A percentile compares a stretch with the other conserved stretches of the same genome.
Evolutionary conservation across 73 alveolate genomes (phyloP).

Genomic region (Durusdinium trenchii): DNA sequence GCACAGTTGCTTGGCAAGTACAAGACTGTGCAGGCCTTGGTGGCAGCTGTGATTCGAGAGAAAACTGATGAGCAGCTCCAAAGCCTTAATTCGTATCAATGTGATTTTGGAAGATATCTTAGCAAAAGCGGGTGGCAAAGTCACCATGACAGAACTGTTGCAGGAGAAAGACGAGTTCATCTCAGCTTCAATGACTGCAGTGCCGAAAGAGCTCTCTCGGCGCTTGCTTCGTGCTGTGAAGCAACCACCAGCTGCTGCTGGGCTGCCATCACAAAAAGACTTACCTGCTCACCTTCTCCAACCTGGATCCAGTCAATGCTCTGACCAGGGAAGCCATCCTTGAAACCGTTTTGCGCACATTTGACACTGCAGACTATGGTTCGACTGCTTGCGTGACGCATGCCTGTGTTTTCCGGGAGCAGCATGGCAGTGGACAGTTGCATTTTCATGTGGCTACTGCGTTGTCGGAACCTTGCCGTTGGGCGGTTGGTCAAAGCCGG

Average conservation of each 20-base stretch:
- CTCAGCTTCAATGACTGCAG: neutral
- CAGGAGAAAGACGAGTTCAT: neutral
- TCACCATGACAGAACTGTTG: neutral
- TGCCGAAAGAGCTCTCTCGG: conserved; percentile 13
- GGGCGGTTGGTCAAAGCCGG: conserved; percentile 28
- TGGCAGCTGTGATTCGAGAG: conserved; percentile 10
- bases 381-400: neutral
- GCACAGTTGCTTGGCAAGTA: conserved; percentile 30
- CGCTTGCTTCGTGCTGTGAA: conserved; percentile 18
- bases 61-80: neutral
- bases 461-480: conserved; percentile 8
- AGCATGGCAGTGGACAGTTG: conserved; percentile 31
- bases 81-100: neutral
- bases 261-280: conserved; percentile 10
- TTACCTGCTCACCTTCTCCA: conserved; percentile 38
- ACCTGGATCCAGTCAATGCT: conserved; percentile 7
- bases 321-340: conserved; percentile 8
- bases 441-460: conserved; percentile 6
- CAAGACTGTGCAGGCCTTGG: conserved; percentile 9
- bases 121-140: conserved; percentile 7
- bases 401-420: conserved; percentile 18
- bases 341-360: neutral
- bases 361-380: conserved; percentile 36
- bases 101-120: conserved; percentile 1
- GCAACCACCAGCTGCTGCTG: neutral